Evolutionary conservation across 495 filamentous ascomycete species (phyloP).

Genomic region (Annulohypoxylon bovei): DNA sequence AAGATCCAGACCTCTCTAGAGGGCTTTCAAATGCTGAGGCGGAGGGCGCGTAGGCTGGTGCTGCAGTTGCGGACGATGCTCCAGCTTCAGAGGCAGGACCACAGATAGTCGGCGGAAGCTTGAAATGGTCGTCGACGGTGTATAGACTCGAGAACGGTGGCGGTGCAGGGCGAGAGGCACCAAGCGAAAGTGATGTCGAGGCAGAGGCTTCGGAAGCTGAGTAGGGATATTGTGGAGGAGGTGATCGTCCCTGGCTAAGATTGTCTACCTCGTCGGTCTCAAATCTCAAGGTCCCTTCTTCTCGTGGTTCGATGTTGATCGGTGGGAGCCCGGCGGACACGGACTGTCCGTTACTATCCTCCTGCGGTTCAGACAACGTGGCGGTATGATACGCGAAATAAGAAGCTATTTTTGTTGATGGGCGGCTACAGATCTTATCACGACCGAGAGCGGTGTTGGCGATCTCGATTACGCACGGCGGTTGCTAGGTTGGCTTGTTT

Average conservation of each 20-base stretch:
- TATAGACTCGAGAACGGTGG: constrained; percentile 60
- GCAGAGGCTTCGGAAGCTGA: constrained; percentile 69
- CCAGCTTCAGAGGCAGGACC: constrained; percentile 64
- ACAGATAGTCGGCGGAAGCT: constrained; percentile 54
- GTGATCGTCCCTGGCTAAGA: constrained; percentile 53
- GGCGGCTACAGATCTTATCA: constrained; percentile 26
- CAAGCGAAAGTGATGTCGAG: constrained; percentile 55
- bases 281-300: constrained; percentile 42
- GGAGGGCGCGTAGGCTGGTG: constrained; percentile 68
- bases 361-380: constrained; percentile 77
- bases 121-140: constrained; percentile 53
- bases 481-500: constrained; percentile 8
- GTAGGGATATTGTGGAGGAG: constrained; percentile 68
- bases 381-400: constrained; percentile 43
- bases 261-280: constrained; percentile 58
- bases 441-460: constrained; percentile 11
- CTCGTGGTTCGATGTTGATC: constrained; percentile 43
- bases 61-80: constrained; percentile 62
- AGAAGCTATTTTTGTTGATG: constrained; percentile 16
- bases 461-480: constrained; percentile 24
- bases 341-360: constrained; percentile 72
- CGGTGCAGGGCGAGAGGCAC: constrained; percentile 43
- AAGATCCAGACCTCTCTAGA: constrained; percentile 49
- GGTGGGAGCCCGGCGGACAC: constrained; percentile 64
- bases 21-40: constrained; percentile 55